Percentiles rank a stretch among this genome's conserved stretches.
These are phyloP conservation scores for Artemisia annua DNA, from an alignment of 129 eudicot species.

Conservation along the genomic window DNA sequence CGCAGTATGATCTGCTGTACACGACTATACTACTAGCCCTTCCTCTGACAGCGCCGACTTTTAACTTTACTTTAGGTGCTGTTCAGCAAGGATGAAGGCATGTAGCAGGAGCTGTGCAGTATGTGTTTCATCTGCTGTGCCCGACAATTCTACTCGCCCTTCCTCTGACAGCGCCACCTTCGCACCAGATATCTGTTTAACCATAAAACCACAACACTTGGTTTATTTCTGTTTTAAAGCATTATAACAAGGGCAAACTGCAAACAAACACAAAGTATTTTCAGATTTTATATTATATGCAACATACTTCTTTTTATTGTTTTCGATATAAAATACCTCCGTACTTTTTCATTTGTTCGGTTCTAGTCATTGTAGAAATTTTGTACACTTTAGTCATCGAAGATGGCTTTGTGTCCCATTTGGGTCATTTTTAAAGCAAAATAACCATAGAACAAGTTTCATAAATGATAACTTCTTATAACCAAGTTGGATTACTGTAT, in stretches of 20 bases:
- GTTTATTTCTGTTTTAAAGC: conserved; percentile 5
- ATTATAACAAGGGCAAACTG: not conserved
- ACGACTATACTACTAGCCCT: conserved; percentile 35
- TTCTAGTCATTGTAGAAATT: too few relatives aligned
- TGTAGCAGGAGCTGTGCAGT: conserved; percentile 52
- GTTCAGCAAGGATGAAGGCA: conserved; percentile 49
- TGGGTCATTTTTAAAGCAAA: not conserved
- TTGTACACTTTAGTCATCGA: not conserved
- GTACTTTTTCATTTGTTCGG: too few relatives aligned
- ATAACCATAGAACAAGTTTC: not conserved
- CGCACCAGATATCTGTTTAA: conserved; percentile 54
- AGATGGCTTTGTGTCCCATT: too few relatives aligned
- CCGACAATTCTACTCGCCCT: conserved; percentile 37
- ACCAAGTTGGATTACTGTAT: too few relatives aligned
- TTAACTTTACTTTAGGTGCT: conserved; percentile 15
- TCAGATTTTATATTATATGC: too few relatives aligned
- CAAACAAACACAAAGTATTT: not conserved
- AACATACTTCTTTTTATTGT: too few relatives aligned
- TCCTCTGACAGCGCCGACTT: conserved; percentile 44
- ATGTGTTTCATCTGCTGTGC: conserved; percentile 40
- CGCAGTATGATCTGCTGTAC: conserved; percentile 43
- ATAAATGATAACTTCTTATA: too few relatives aligned
- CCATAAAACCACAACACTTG: not conserved
- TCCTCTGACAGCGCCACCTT: conserved; percentile 46
- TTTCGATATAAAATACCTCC: too few relatives aligned